These are phyloP conservation scores for Tetracladium maxilliforme DNA, from an alignment of 2,329 filamentous ascomycete genomes.

Conservation along the genomic window DNA sequence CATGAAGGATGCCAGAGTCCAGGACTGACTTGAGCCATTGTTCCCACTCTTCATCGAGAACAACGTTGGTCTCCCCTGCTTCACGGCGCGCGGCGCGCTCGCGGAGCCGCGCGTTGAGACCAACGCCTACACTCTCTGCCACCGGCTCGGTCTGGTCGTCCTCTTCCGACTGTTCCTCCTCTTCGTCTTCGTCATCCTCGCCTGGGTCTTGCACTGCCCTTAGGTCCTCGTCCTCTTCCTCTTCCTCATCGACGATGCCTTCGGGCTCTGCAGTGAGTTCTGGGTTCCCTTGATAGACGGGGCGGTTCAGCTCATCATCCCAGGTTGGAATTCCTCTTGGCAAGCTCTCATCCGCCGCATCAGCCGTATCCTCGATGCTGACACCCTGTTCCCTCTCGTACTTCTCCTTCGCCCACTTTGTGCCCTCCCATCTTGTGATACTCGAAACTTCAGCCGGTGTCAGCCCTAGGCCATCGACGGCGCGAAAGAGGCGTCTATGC, in stretches of 20 bases:
- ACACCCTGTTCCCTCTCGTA: constrained; percentile 65
- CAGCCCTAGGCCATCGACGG: constrained; percentile 55
- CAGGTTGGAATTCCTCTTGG: too few relatives aligned
- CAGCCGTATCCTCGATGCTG: constrained; percentile 55
- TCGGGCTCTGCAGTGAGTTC: constrained; percentile 13
- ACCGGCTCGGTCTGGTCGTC: constrained; percentile 37
- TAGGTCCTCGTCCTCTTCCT: constrained; percentile 15
- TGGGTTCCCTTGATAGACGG: too few relatives aligned
- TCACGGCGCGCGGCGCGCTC: constrained; percentile 48
- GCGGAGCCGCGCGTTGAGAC: constrained; percentile 48
- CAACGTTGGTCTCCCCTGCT: constrained; percentile 39
- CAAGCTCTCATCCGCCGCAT: constrained; percentile 48
- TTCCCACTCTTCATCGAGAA: constrained; percentile 60
- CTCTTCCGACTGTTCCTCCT: constrained; percentile 24
- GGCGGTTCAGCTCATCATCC: too few relatives aligned
- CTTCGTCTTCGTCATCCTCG: constrained; percentile 14
- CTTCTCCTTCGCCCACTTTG: constrained; percentile 67
- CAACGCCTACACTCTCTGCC: constrained; percentile 40
- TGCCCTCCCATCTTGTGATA: constrained; percentile 72
- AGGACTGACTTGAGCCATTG: constrained; percentile 60
- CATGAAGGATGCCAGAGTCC: too few relatives aligned
- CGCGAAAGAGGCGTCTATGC: constrained; percentile 62
- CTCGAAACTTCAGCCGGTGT: constrained; percentile 55
- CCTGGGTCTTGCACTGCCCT: too few relatives aligned
- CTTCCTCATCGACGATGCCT: constrained; percentile 18